A percentile compares a stretch with the other conserved stretches of the same genome.
Conservation (phyloP, 208 protist species). For the Trypanosoma scelopori region DNA sequence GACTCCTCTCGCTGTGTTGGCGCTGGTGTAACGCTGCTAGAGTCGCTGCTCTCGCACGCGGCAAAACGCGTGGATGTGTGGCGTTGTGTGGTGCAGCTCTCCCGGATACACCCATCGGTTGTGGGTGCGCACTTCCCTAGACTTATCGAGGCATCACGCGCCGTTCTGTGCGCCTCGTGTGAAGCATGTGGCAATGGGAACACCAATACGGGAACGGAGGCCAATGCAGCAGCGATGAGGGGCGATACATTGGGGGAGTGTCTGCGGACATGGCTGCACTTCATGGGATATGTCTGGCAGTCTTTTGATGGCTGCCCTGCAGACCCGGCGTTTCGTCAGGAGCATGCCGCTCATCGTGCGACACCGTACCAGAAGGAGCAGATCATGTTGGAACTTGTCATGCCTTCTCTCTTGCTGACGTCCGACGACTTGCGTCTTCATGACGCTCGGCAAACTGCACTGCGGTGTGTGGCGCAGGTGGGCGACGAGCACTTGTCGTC, state of each 20-base stretch:
- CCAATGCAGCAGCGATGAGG: neutral
- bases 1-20: constrained; percentile 9
- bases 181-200: neutral
- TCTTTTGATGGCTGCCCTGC: constrained; percentile 75
- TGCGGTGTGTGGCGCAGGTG: constrained; percentile 81
- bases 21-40: constrained; percentile 21
- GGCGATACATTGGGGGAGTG: constrained; percentile 58
- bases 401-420: constrained; percentile 38
- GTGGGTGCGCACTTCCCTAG: constrained; percentile 50
- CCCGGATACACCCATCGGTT: constrained; percentile 60
- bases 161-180: constrained; percentile 32
- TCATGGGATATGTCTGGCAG: constrained; percentile 83
- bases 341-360: constrained; percentile 39
- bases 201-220: neutral
- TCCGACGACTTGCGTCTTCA: neutral
- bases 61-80: constrained; percentile 61
- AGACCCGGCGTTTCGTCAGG: constrained; percentile 49
- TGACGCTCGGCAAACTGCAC: constrained; percentile 43
- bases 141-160: constrained; percentile 42
- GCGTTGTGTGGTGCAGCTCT: constrained; percentile 68
- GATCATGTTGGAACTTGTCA: constrained; percentile 44
- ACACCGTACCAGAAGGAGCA: constrained; percentile 44
- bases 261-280: constrained; percentile 76
- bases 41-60: constrained; percentile 55
- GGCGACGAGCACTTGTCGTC: constrained; percentile 54